Evolutionary conservation across 176 grass and related monocot genomes (phyloP).

Genomic region (Cymbopogon citratus): DNA sequence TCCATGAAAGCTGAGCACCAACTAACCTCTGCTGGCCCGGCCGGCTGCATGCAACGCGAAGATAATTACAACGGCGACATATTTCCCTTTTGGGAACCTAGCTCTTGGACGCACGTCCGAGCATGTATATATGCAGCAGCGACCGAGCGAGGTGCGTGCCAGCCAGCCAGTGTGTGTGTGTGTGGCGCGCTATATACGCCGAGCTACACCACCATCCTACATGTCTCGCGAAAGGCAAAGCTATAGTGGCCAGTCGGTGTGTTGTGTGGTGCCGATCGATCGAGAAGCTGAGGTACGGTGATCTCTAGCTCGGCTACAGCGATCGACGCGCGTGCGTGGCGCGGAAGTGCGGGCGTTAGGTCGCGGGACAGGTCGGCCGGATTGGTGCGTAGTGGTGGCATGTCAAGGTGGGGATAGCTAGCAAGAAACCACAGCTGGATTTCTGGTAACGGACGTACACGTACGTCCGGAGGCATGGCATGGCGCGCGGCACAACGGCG

Average conservation of each 20-base stretch:
- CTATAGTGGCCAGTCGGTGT: background rate
- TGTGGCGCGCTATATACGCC: background rate
- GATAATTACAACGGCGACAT: background rate
- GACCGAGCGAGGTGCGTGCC: conserved; percentile 15
- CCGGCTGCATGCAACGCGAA: background rate
- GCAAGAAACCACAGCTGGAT: background rate
- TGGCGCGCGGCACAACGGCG: background rate
- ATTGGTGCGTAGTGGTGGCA: background rate
- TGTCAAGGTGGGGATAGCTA: background rate
- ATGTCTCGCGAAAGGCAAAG: background rate
- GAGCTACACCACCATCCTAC: background rate
- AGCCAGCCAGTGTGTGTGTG: background rate
- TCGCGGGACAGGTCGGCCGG: background rate
- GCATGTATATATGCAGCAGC: too few species aligned
- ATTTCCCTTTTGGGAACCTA: background rate
- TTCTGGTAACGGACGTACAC: background rate
- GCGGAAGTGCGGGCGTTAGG: conserved; percentile 22
- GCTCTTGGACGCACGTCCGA: background rate
- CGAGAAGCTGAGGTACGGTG: background rate
- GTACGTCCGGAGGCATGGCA: background rate
- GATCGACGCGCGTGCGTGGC: background rate
- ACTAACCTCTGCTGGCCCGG: background rate
- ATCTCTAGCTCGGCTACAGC: too few species aligned
- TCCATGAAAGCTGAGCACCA: background rate
- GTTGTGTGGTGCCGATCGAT: background rate